These are phyloP conservation scores for Chenopodium berlandieri DNA, from an alignment of 148 eudicot species.

Conservation along the genomic window DNA sequence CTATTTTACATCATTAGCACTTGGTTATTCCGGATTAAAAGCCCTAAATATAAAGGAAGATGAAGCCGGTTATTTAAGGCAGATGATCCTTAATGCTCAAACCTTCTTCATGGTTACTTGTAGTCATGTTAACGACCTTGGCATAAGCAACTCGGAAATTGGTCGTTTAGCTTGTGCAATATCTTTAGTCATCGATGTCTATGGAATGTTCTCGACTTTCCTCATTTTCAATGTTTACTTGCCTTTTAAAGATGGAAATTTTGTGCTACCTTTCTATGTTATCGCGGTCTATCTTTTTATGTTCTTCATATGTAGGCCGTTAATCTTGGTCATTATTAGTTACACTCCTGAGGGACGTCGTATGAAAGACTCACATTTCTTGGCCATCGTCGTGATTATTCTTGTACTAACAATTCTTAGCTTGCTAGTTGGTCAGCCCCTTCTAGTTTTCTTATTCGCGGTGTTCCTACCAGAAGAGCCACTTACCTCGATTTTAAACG, in stretches of 20 bases:
- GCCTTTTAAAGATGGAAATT: not conserved
- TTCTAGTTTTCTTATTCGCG: slow-evolving; percentile 11
- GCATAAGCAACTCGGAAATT: slow-evolving; percentile 16
- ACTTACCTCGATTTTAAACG: slow-evolving; percentile 6
- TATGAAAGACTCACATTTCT: slow-evolving; percentile 18
- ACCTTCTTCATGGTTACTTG: slow-evolving; percentile 22
- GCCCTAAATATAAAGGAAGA: not conserved
- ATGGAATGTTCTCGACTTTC: not conserved
- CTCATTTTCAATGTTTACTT: not conserved
- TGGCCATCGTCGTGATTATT: slow-evolving; percentile 1
- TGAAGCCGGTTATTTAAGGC: not conserved
- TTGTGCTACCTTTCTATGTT: not conserved
- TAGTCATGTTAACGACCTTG: slow-evolving; percentile 24
- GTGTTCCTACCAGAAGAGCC: slow-evolving; percentile 28
- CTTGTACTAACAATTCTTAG: not conserved
- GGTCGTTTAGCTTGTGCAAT: slow-evolving; percentile 9
- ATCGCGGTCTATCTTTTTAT: not conserved
- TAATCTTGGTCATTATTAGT: slow-evolving; percentile 10
- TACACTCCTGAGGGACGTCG: slow-evolving; percentile 18
- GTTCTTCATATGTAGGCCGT: slow-evolving; percentile 12
- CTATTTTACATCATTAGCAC: not conserved
- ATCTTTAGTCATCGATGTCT: slow-evolving; percentile 13
- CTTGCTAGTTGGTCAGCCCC: not conserved
- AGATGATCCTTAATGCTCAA: not conserved
- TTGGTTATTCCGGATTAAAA: not conserved